Percentiles rank a stretch among this genome's conserved stretches.
phyloP scores from a whole-genome alignment of 73 alveolate species.

The Paramecium octaurelia region DNA sequence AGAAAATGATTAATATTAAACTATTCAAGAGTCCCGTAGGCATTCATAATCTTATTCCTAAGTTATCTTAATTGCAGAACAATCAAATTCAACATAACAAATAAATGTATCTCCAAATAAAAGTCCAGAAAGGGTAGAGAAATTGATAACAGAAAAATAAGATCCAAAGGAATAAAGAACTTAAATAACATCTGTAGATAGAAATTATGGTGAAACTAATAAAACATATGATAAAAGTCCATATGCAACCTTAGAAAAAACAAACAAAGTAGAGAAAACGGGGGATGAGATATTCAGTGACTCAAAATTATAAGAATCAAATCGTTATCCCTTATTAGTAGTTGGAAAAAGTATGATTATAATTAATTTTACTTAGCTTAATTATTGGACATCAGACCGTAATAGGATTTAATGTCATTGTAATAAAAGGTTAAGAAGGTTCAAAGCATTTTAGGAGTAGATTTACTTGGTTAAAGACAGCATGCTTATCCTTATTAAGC shows the following conservation, averaged over 20 bases:
- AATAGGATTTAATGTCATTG: not conserved
- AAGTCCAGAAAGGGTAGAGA: not conserved
- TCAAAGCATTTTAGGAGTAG: not conserved
- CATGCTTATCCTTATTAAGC: not conserved
- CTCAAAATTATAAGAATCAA: not conserved
- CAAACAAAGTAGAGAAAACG: not conserved
- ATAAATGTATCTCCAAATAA: not conserved
- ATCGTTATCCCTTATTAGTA: not conserved
- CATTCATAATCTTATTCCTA: not conserved
- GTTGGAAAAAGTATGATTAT: not conserved
- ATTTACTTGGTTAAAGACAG: not conserved
- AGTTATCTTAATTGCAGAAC: not conserved
- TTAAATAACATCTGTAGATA: not conserved
- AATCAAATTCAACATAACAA: not conserved
- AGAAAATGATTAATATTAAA: not conserved
- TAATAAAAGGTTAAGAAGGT: not conserved
- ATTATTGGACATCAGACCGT: conserved; percentile 23
- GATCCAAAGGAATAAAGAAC: not conserved
- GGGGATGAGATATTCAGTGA: not conserved
- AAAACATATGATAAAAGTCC: not conserved
- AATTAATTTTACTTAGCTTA: not conserved
- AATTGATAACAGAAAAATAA: not conserved
- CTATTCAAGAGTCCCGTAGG: not conserved
- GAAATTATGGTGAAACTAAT: not conserved
- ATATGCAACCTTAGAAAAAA: not conserved